phyloP scores from a whole-genome alignment of 1,284 basidiomycete genomes.

The Leccinum subrobustum region DNA sequence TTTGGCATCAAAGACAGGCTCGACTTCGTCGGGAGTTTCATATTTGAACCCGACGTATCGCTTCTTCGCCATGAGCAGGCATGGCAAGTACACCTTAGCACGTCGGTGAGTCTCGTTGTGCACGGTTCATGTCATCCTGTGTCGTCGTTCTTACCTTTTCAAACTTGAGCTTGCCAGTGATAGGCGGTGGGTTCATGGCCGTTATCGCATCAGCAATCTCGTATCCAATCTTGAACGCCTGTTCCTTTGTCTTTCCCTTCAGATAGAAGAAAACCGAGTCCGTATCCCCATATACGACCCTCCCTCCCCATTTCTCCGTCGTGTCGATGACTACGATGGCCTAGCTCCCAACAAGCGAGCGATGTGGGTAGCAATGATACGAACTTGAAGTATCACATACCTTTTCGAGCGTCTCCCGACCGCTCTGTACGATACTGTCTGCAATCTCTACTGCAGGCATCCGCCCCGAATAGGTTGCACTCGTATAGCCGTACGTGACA shows the following conservation, averaged over 20 bases:
- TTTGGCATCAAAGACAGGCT: slow-evolving; percentile 92
- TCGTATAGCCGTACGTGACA: slow-evolving; percentile 94
- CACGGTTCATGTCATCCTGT: too few species aligned
- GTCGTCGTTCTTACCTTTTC: slow-evolving; percentile 69
- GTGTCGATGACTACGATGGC: slow-evolving; percentile 83
- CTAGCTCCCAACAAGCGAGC: slow-evolving; percentile 37
- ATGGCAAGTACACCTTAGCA: slow-evolving; percentile 86
- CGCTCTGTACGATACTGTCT: slow-evolving; percentile 96
- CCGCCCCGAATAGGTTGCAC: slow-evolving; percentile 89
- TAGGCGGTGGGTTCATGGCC: slow-evolving; percentile 81
- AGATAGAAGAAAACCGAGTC: slow-evolving; percentile 93
- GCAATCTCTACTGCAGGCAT: slow-evolving; percentile 99
- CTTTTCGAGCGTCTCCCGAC: slow-evolving; percentile 93
- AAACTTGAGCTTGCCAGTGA: slow-evolving; percentile 84
- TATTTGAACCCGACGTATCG: slow-evolving; percentile 97
- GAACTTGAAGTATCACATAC: slow-evolving; percentile 37
- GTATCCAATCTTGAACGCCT: slow-evolving; percentile 90
- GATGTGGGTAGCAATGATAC: not conserved
- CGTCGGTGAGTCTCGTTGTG: not conserved
- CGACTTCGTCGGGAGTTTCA: slow-evolving; percentile 76
- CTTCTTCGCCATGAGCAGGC: slow-evolving; percentile 89
- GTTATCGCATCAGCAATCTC: slow-evolving; percentile 92
- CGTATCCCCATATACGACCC: slow-evolving; percentile 98
- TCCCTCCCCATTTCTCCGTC: slow-evolving; percentile 83
- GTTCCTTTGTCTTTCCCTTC: slow-evolving; percentile 85